Percentiles rank a stretch among this genome's conserved stretches.
Conservation (phyloP, 805 yeast species). For the Priceomyces carsonii region DNA sequence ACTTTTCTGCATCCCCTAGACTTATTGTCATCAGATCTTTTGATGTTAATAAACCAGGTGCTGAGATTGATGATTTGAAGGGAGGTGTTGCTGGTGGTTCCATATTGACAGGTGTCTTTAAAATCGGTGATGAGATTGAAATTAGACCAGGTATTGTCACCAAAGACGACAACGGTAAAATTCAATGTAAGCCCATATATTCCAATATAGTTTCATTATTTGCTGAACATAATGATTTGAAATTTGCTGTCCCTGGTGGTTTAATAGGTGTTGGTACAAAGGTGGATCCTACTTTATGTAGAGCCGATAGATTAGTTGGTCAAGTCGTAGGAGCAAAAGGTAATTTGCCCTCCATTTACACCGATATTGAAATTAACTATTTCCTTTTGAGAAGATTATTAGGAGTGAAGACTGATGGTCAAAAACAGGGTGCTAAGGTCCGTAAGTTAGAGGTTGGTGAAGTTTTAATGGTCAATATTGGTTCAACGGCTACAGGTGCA, state of each 20-base stretch:
- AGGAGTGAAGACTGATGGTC: slow-evolving; percentile 98
- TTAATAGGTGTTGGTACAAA: slow-evolving; percentile 99
- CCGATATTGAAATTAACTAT: slow-evolving; percentile 96
- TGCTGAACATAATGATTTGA: slow-evolving; percentile 96
- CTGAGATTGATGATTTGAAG: slow-evolving; percentile 92
- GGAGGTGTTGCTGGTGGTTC: slow-evolving; percentile 99
- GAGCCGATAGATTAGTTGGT: slow-evolving; percentile 99
- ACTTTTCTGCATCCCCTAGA: slow-evolving; percentile 90
- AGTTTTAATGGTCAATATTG: slow-evolving; percentile 98
- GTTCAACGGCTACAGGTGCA: slow-evolving; percentile 99
- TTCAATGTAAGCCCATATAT: slow-evolving; percentile 94
- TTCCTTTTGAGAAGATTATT: slow-evolving; percentile 93
- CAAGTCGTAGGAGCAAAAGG: slow-evolving; percentile 99
- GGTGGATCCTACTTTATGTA: slow-evolving; percentile 97
- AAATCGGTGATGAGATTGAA: slow-evolving; percentile 97
- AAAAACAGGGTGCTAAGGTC: slow-evolving; percentile 91
- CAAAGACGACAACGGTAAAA: slow-evolving; percentile 82
- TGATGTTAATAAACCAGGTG: slow-evolving; percentile 98
- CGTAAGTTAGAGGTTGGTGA: slow-evolving; percentile 92
- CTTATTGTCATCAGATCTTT: slow-evolving; percentile 96
- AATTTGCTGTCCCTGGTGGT: slow-evolving; percentile 99
- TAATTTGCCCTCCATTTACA: slow-evolving; percentile 91
- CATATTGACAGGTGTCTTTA: slow-evolving; percentile 93
- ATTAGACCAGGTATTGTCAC: slow-evolving; percentile 99
- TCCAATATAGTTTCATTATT: slow-evolving; percentile 91